phyloP scores from a whole-genome alignment of 108 stramenopile species.

The Nannochloropsis oceanica region DNA sequence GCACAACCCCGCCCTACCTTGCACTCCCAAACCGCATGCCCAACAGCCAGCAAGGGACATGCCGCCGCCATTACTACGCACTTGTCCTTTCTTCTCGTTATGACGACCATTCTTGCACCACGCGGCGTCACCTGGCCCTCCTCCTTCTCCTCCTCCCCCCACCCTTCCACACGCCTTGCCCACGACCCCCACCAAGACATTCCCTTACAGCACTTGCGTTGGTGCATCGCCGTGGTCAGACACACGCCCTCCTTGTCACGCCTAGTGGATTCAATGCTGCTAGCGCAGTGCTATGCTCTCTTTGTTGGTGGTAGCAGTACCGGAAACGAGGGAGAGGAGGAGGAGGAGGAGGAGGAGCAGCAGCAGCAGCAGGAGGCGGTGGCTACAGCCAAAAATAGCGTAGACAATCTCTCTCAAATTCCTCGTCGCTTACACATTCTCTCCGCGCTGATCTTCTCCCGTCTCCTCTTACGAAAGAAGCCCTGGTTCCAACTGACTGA shows the following conservation, averaged over 20 bases:
- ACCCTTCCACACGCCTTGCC: not conserved
- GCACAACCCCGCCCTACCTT: no score
- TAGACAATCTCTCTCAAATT: no score
- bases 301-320: not conserved
- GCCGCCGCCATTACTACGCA: not conserved
- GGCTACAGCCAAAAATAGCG: no score
- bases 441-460: not conserved
- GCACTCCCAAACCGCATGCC: no score
- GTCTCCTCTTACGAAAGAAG: not conserved
- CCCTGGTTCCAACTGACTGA: not conserved
- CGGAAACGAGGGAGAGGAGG: no score
- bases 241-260: not conserved
- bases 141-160: not conserved
- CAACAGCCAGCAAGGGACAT: no score
- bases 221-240: not conserved
- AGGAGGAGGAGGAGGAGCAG: no score
- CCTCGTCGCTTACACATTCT: no score
- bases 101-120: not conserved
- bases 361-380: no score
- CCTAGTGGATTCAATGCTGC: not conserved
- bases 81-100: not conserved
- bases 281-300: not conserved
- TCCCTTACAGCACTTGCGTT: not conserved
- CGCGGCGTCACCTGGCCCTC: not conserved
- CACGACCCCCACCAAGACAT: not conserved